phyloP scores from a whole-genome alignment of 2,329 filamentous ascomycete species.

The Dothideomycetes sp. region DNA sequence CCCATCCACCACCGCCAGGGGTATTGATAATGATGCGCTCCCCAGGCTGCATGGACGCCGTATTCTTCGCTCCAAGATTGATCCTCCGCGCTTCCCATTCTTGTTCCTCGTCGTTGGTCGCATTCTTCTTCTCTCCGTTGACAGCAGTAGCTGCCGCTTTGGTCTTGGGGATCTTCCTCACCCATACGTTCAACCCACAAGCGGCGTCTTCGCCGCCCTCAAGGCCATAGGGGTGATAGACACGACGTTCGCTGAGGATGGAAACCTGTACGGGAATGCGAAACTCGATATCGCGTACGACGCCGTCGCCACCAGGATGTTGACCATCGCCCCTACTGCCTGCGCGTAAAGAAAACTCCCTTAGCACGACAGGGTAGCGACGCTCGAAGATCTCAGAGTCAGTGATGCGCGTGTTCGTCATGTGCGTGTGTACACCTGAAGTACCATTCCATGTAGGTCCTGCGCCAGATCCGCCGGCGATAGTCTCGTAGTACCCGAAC shows the following conservation, averaged over 20 bases:
- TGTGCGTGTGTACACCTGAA: slow-evolving; percentile 68
- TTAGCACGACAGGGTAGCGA: slow-evolving; percentile 62
- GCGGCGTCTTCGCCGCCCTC: slow-evolving; percentile 69
- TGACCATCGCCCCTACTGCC: slow-evolving; percentile 55
- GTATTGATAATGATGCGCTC: slow-evolving; percentile 70
- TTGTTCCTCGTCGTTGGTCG: slow-evolving; percentile 11
- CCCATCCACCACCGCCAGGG: slow-evolving; percentile 73
- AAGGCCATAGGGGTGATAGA: slow-evolving; percentile 71
- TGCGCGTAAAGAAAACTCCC: slow-evolving; percentile 54
- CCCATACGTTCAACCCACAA: slow-evolving; percentile 80
- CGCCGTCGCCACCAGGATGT: slow-evolving; percentile 64
- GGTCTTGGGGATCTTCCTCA: slow-evolving; percentile 48
- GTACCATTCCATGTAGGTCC: slow-evolving; percentile 64
- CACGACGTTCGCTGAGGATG: slow-evolving; percentile 66
- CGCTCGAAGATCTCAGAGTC: slow-evolving; percentile 71
- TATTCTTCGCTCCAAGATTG: slow-evolving; percentile 71
- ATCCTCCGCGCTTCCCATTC: slow-evolving; percentile 42
- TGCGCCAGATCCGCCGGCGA: slow-evolving; percentile 66
- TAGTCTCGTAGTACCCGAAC: slow-evolving; percentile 82
- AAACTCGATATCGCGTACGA: slow-evolving; percentile 72
- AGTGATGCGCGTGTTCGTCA: slow-evolving; percentile 79
- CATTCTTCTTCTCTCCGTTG: slow-evolving; percentile 5
- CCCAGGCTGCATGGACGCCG: slow-evolving; percentile 61
- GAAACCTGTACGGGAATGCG: slow-evolving; percentile 65
- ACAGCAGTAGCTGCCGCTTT: slow-evolving; percentile 21